Conservation (phyloP, 176 grass and related monocot species). For the Canna indica region DNA sequence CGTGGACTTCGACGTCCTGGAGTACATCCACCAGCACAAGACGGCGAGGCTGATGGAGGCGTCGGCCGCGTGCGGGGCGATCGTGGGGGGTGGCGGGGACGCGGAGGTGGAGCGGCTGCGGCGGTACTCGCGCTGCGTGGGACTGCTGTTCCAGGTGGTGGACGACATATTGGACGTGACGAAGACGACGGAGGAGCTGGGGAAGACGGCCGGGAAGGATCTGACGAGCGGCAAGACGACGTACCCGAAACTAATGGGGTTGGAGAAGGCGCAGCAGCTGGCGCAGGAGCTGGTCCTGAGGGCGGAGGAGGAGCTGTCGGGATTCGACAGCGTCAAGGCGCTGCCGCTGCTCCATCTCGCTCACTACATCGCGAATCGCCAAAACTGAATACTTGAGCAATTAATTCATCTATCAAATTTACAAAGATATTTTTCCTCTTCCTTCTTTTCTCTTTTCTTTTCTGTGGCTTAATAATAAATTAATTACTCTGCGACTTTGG, state of each 20-base stretch:
- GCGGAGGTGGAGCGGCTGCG: constrained; percentile 21
- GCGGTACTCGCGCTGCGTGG: constrained; percentile 27
- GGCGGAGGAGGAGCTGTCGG: constrained; percentile 32
- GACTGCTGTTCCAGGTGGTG: constrained; percentile 26
- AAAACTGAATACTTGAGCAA: constrained; percentile 13
- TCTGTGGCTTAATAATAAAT: no score
- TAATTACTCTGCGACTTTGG: no score
- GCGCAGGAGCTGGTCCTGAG: constrained; percentile 13
- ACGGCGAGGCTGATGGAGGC: constrained; percentile 32
- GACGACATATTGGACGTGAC: constrained; percentile 7
- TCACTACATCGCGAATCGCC: constrained; percentile 26
- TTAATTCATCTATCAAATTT: neutral
- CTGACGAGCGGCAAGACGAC: constrained; percentile 31
- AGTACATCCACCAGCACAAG: constrained; percentile 49
- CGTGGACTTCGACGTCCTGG: constrained; percentile 23
- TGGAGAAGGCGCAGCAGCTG: constrained; percentile 27
- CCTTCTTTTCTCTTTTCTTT: neutral
- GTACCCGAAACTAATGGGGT: constrained; percentile 36
- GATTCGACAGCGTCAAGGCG: constrained; percentile 22
- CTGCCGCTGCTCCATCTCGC: constrained; percentile 37
- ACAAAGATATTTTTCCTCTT: neutral
- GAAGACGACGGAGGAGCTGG: constrained; percentile 39
- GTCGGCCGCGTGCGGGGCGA: constrained; percentile 2
- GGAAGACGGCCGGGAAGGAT: constrained; percentile 51
- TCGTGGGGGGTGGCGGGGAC: neutral